Conservation (phyloP, 805 yeast genomes). For the Hemisphaericaspora nanyangensis region DNA sequence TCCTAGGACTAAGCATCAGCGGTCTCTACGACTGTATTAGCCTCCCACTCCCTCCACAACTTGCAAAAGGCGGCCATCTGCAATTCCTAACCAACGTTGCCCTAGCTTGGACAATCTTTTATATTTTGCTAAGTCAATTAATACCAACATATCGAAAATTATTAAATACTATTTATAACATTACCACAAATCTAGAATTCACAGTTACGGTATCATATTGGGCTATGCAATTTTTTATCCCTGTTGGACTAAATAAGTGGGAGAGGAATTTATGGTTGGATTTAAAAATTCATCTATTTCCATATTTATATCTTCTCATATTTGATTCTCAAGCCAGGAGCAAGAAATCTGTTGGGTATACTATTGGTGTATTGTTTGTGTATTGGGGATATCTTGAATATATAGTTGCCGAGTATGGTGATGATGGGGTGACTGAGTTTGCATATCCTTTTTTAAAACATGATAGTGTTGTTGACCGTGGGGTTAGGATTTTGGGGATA, state of each 20-base stretch:
- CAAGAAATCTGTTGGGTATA: slow-evolving; percentile 1
- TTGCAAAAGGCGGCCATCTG: slow-evolving; percentile 18
- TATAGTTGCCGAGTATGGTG: slow-evolving; percentile 12
- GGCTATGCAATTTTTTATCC: slow-evolving; percentile 15
- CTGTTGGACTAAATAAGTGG: slow-evolving; percentile 12
- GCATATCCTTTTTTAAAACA: slow-evolving; percentile 11
- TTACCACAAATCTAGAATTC: no score
- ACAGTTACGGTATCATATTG: slow-evolving; percentile 21
- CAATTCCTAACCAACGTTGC: slow-evolving; percentile 24
- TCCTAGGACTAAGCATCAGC: not conserved
- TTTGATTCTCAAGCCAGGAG: slow-evolving; percentile 1
- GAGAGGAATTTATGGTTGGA: slow-evolving; percentile 16
- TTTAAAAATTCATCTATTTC: slow-evolving; percentile 23
- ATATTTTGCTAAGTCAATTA: not conserved
- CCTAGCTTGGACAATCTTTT: slow-evolving; percentile 8
- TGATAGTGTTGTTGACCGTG: slow-evolving; percentile 1
- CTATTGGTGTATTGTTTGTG: slow-evolving; percentile 5
- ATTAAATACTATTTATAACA: slow-evolving; percentile 12
- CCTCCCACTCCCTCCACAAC: slow-evolving; percentile 16
- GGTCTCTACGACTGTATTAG: slow-evolving; percentile 1
- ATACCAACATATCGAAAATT: not conserved
- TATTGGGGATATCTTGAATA: slow-evolving; percentile 14
- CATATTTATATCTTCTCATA: slow-evolving; percentile 17
- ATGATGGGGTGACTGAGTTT: slow-evolving; percentile 3
- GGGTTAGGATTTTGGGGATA: slow-evolving; percentile 5